Evolutionary conservation across 352 stramenopile species (phyloP), one percentile per base, ranked within the genome.

Genomic region (Pythium inflatum): DNA sequence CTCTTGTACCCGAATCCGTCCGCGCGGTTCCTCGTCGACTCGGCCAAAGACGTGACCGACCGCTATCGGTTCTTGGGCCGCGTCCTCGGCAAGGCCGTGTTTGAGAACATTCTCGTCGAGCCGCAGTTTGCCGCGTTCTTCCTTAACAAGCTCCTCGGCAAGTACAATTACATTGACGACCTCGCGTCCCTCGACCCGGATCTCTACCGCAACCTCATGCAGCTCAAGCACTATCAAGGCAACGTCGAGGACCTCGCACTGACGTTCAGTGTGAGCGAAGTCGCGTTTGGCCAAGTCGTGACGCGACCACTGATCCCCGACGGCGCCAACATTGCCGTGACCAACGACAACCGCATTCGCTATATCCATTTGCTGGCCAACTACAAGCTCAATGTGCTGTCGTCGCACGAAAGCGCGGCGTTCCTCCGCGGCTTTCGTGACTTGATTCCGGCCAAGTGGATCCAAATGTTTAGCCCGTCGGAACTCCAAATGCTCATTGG

Each of bases 351-450:
- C 78, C 92, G 94, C 34, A 97, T 98, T 62, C 85, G 90, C 16
- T 99, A 99, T 78, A 98, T 99, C 62, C 94, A 98, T 65, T 71
- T 98, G 27, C 82, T 99, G 33, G 96, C 97, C 22, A 98, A 99
- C 70, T 96, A 98, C 84, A 97, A 99, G 76, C 76, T 99, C 31
- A 99, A 99, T 71, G 82, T 98, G 45, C 67, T 83, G 41, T 83
- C 80, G 5, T 80, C 83, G 0, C 56, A 76, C 18, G 80, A 90
- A 50, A 90, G 79, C 30, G 75, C 76, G 1, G 85, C 87, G 16
- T 92, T 93, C 54, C 61, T 94, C 28, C 76, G 78, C 20, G 87
- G 87, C 22, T 94, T 94, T 50, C 85, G 84, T 7, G 82, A 92
- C 53, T 70, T 94, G 36, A 90, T 94, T 34, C 87, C 87, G 2